A percentile compares a stretch with the other conserved stretches of the same genome.
phyloP scores from a whole-genome alignment of 371 early-diverging fungal genomes.

The Mucor ambiguus region DNA sequence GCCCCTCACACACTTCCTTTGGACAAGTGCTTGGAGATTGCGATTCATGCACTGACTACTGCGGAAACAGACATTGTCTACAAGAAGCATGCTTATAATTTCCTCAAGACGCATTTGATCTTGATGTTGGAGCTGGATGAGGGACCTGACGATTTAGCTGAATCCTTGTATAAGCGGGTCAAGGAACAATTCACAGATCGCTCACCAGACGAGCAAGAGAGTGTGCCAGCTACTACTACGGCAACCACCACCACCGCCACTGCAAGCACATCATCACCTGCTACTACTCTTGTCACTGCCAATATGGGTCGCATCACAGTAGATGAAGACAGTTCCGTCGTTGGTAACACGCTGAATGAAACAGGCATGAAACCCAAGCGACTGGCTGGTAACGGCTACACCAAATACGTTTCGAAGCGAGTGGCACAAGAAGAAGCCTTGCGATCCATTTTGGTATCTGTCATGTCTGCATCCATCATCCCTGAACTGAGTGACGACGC shows the following conservation, averaged over 20 bases:
- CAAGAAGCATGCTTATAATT: conserved; percentile 71
- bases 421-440: conserved; percentile 72
- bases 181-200: conserved; percentile 31
- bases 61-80: conserved; percentile 53
- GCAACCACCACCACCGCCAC: neutral
- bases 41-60: conserved; percentile 61
- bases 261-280: neutral
- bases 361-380: conserved; percentile 46
- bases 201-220: neutral
- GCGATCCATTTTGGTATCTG: conserved; percentile 60
- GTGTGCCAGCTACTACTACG: neutral
- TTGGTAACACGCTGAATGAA: conserved; percentile 37
- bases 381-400: conserved; percentile 44
- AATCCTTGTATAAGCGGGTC: conserved; percentile 45
- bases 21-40: conserved; percentile 56
- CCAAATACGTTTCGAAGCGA: conserved; percentile 52
- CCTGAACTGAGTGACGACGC: conserved; percentile 70
- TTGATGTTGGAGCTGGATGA: conserved; percentile 74
- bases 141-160: conserved; percentile 53
- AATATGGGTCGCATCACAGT: conserved; percentile 14
- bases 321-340: conserved; percentile 41
- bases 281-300: conserved; percentile 1
- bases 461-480: conserved; percentile 71
- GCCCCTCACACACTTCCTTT: conserved; percentile 57
- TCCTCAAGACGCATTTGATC: conserved; percentile 70